A percentile compares a stretch with the other conserved stretches of the same genome.
Conservation (phyloP, 805 yeast genomes). For the Saccharomycopsis sp. region DNA sequence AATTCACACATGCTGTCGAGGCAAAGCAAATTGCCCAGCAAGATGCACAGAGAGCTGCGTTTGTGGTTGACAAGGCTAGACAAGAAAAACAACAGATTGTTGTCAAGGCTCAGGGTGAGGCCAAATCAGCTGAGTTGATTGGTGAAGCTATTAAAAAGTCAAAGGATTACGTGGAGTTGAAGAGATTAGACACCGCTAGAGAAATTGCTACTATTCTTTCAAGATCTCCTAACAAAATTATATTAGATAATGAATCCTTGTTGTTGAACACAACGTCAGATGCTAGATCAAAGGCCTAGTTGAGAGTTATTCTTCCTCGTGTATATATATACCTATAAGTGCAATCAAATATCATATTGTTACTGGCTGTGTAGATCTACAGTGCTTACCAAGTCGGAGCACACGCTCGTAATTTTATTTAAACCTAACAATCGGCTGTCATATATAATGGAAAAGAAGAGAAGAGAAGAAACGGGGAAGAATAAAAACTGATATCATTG, state of each 20-base stretch:
- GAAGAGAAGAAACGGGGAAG: not conserved
- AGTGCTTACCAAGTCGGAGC: not conserved
- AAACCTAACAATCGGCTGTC: not conserved
- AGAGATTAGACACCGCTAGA: constrained; percentile 93
- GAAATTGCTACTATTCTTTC: constrained; percentile 87
- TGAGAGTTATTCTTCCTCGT: not conserved
- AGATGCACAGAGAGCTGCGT: constrained; percentile 98
- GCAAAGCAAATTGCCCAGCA: constrained; percentile 99
- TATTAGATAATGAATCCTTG: constrained; percentile 87
- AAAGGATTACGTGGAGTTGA: constrained; percentile 91
- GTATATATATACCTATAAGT: not conserved
- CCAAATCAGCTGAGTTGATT: constrained; percentile 93
- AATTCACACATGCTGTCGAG: constrained; percentile 95
- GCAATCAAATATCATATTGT: not conserved
- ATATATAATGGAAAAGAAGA: not conserved
- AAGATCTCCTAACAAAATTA: constrained; percentile 82
- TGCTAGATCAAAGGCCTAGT: constrained; percentile 39
- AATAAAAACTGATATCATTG: not conserved
- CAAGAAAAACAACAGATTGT: constrained; percentile 97
- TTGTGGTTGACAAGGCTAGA: constrained; percentile 91
- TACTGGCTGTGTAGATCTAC: not conserved
- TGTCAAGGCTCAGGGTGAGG: constrained; percentile 97
- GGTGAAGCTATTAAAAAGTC: constrained; percentile 99
- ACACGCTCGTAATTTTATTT: not conserved
- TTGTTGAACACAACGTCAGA: constrained; percentile 84